Conservation (phyloP, 208 protist species). For the Acanthamoeba sp. region DNA sequence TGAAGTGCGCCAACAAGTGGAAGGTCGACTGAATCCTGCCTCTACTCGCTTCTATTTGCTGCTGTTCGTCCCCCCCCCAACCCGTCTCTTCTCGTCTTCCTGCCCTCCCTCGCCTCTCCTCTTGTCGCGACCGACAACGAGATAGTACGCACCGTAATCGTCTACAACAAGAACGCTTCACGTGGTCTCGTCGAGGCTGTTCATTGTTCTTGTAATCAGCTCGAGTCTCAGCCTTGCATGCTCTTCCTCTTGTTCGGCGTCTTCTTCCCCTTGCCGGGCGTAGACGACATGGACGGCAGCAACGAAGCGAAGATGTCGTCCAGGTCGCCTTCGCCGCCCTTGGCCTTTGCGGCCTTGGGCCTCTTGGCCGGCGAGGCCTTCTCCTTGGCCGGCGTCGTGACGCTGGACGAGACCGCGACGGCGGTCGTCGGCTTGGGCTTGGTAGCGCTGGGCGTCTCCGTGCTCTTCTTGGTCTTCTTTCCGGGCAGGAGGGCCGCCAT, state of each 20-base stretch:
- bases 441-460: background rate
- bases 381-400: background rate
- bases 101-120: too few relatives aligned
- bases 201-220: background rate
- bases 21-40: conserved; percentile 47
- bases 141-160: too few relatives aligned
- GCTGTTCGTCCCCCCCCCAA: too few relatives aligned
- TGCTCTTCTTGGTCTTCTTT: background rate
- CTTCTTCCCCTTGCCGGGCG: background rate
- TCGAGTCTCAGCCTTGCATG: background rate
- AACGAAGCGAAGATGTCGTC: conserved; percentile 35
- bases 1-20: conserved; percentile 96
- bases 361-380: background rate
- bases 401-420: background rate
- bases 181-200: too few relatives aligned
- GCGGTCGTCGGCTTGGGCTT: background rate
- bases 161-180: too few relatives aligned
- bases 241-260: background rate
- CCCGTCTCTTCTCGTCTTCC: too few relatives aligned
- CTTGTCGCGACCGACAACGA: too few relatives aligned
- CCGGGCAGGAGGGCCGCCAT: conserved; percentile 11
- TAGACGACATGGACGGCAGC: background rate
- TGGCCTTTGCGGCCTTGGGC: background rate
- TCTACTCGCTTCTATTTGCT: background rate
- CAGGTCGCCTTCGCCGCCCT: background rate